Evolutionary conservation across 2,329 filamentous ascomycete genomes (phyloP), one percentile per base, ranked within the genome.

Genomic region (Cordyceps javanica): DNA sequence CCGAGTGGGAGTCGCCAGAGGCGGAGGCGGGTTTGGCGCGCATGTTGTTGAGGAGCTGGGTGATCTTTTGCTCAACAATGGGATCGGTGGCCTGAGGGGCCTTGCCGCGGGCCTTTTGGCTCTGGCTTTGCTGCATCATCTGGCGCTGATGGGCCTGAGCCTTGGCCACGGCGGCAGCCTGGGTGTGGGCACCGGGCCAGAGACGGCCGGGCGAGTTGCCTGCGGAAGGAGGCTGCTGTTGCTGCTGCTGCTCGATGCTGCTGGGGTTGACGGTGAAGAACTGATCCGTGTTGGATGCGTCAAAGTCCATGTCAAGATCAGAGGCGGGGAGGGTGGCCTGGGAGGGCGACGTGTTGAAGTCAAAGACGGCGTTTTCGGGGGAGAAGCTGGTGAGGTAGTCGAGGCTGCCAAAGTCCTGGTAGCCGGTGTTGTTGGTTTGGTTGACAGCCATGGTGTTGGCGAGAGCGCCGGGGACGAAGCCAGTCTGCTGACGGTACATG

Each of bases 401-500:
- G 59, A 82, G 69, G 59, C 70, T 75, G 45, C 75, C 77, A 60
- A 76, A 73, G 61, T 73, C 73, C 64, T 79, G 74, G 66, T 80
- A 85, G 53, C 78, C 79, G 45, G 77, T 74, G 65, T 85, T 77
- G 67, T 80, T 78, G 45, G 72, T 69, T 68, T 88, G 81, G 71
- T 89, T 91, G 66, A 94, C 82, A 36, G 89, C 88, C 68, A 94
- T 82, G 13, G 92, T 89, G 72, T 84, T 89, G 42, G 88, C 86
- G 62, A 94, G 78, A 54, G 91, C 92, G 61, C 91, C 91, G 1
- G 90, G 87, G 0, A 94, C 90, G 30, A 97, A 86, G 62, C 92
- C 91, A 3, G 94, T 97, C 77, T 97, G 92, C 71, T 99, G 94
- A 76, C 91, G 90, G 77, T 97, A 95, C 69, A 90, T 86, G 67